Evolutionary conservation across 177 flowering plant genomes (phyloP), one percentile per base, ranked within the genome.

Genomic region (Vitis hybrid): DNA sequence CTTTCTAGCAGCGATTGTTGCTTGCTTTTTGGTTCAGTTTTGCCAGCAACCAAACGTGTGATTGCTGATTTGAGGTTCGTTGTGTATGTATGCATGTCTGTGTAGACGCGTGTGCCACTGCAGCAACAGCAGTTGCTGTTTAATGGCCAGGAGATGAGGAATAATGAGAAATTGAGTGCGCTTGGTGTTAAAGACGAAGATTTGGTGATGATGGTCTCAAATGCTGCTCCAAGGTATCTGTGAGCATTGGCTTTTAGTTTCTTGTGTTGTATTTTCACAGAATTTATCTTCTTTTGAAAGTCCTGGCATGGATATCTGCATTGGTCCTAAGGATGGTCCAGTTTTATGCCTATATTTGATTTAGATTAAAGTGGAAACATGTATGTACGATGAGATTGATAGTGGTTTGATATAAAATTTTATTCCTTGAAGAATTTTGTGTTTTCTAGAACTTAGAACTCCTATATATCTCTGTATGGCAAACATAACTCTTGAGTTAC

Each of bases 71-170:
- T 57, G 6, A 12, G 59, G 24, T 66, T 52, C 1, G 4, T 7
- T 35, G 21, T 56, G 13, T 58, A 57, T 48, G 12, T 60, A 14
- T 68, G 69, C 58, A 57, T 48, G 12, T 60, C 11, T 68, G 67
- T 65, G 74, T 78, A 95, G 98, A 89, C 93, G 0, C 77, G 74
- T 17, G 89, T 93, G 71, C 80, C 91, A 51, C 84, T 95, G 66
- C 91, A 83, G 80, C 94, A 86, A 66, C 99, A 95, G 83, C 96
- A 93, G 75, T 78, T 95, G 80, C 81, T 87, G 24, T 85, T 74
- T 62, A 88, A 89, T 80, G 98, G 98, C 46, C 87, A 63, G 75
- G 96, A 89, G 85, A 86, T 91, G 70, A 79, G 74, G 75, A 90
- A 91, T 71, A 52, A 78, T 24, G 92, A 86, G 67, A 87, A 81